Conservation (phyloP, 495 filamentous ascomycete genomes). For the Terfezia boudieri region DNA sequence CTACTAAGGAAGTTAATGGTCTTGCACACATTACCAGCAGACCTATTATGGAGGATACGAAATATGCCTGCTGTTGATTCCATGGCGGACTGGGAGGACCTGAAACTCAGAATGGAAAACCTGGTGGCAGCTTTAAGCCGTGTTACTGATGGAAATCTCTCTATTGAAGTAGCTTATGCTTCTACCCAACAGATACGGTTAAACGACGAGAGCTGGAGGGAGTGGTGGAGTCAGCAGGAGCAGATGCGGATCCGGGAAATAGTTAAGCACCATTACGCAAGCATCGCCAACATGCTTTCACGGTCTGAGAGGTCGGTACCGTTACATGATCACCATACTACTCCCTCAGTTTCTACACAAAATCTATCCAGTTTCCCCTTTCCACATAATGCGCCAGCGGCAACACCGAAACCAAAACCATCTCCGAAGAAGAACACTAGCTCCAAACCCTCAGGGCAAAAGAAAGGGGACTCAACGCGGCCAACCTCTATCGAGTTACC, state of each 20-base stretch:
- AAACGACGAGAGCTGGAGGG: constrained; percentile 37
- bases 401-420: neutral
- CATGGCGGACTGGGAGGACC: constrained; percentile 35
- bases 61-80: constrained; percentile 34
- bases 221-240: constrained; percentile 56
- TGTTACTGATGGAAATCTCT: constrained; percentile 15
- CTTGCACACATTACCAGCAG: constrained; percentile 37
- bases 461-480: neutral
- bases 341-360: neutral
- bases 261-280: constrained; percentile 24
- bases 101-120: constrained; percentile 28
- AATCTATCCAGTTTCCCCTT: neutral
- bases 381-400: neutral
- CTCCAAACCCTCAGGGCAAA: neutral
- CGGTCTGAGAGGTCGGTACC: neutral
- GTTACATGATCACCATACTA: neutral
- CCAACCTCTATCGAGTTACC: neutral
- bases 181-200: constrained; percentile 33
- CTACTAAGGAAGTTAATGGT: constrained; percentile 42
- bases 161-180: neutral
- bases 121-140: constrained; percentile 21
- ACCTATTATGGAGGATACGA: constrained; percentile 34
- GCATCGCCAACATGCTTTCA: constrained; percentile 8
- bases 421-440: neutral
- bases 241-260: constrained; percentile 39